phyloP scores from a whole-genome alignment of 2,329 filamentous ascomycete species.

The Coleophoma cylindrospora region DNA sequence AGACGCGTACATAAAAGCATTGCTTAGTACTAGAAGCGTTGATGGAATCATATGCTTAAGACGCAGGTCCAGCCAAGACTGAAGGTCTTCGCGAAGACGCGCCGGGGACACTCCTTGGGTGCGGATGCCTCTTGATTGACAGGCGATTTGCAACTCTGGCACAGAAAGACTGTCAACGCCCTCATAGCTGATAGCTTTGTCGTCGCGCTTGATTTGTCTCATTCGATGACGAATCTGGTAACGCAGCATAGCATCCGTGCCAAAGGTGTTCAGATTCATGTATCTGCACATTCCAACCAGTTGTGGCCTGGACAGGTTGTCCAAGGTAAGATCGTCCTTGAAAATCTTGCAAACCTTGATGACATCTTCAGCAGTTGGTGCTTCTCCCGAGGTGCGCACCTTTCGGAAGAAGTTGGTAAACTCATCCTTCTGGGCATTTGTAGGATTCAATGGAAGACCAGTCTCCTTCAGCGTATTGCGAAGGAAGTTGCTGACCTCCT shows the following conservation, averaged over 20 bases:
- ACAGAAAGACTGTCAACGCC: constrained; percentile 93
- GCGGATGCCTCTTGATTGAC: constrained; percentile 84
- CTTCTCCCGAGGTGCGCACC: constrained; percentile 84
- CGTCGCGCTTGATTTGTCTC: constrained; percentile 98
- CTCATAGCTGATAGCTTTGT: constrained; percentile 89
- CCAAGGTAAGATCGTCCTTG: constrained; percentile 93
- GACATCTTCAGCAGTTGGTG: constrained; percentile 82
- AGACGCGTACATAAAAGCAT: constrained; percentile 94
- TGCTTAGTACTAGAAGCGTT: constrained; percentile 90
- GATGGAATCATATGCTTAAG: constrained; percentile 94
- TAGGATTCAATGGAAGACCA: constrained; percentile 80
- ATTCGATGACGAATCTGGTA: constrained; percentile 97
- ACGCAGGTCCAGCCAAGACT: constrained; percentile 90
- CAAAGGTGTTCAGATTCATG: constrained; percentile 96
- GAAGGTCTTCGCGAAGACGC: constrained; percentile 80
- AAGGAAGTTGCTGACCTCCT: constrained; percentile 89
- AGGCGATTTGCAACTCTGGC: constrained; percentile 85
- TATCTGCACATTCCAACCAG: constrained; percentile 97
- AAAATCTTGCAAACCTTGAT: constrained; percentile 99
- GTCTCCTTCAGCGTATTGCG: constrained; percentile 86
- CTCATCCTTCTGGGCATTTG: constrained; percentile 85
- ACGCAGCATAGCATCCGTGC: constrained; percentile 94
- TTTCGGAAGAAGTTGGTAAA: constrained; percentile 98
- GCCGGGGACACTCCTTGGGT: constrained; percentile 89
- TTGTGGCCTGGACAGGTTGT: constrained; percentile 94